Base-by-base conservation (phyloP, 148 eudicot genomes). In the Silene conica region DNA sequence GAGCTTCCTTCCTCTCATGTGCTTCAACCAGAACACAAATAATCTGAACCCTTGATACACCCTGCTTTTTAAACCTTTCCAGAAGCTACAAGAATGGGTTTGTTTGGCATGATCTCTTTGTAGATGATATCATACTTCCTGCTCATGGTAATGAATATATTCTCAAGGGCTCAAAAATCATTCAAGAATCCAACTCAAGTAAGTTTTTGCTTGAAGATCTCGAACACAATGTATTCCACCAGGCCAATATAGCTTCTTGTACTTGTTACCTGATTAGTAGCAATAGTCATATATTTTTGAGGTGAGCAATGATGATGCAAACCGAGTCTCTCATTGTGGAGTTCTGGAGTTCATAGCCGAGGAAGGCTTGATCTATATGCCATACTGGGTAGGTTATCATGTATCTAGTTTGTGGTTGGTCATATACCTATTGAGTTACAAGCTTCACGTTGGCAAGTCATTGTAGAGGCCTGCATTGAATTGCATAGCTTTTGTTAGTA, bases 301-400 rank as follows among this genome's bases (percentile, higher is more conserved):
- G 82, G 82, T 95, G 73, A 84, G 71, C 67, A 95, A 92, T 84
- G 85, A 85, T 81, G 89, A 88, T 77, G 81, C 86, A 5, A 88
- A 84, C 70, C 84, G 92, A 66, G 80, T 86, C 67, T 94, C 98
- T 16, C 98, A 94, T 68, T 92, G 96, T 81, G 97, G 98, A 50
- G 98, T 95, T 74, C 80, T 95, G 64, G 98, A 95, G 90, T 95
- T 92, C 77, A 86, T 90, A 83, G 98, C 98, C 9, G 97, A 95
- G 84, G 97, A 95, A 87, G 98, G 98, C 82, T 83, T 92, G 88
- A 90, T 95, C 74, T 92, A 95, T 75, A 92, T 95, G 97, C 98
- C 97, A 50, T 95, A 95, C 75, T 92, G 98, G 97, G 97, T 95
- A 85, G 58, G 86, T 50, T 56, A 71, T 73, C 58, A 15, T 55